Evolutionary conservation across 805 yeast genomes (phyloP).

Genomic region (Schizosaccharomyces japonicus): DNA sequence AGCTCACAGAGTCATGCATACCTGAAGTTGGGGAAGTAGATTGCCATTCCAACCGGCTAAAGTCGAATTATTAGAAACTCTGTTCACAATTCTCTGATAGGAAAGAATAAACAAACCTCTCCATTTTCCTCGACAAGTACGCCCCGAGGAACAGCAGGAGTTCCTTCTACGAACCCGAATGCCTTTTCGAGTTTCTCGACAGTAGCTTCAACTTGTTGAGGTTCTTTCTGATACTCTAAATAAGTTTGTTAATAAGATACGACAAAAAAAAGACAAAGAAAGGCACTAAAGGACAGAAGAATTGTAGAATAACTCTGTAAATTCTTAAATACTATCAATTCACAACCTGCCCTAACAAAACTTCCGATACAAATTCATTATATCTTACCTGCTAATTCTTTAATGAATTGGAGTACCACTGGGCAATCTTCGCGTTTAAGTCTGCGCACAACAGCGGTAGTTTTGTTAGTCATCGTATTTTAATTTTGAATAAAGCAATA

Average conservation of each 20-base stretch:
- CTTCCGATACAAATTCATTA: too few relatives aligned
- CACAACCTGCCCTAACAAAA: too few relatives aligned
- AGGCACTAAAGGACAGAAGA: too few relatives aligned
- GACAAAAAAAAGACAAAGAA: too few relatives aligned
- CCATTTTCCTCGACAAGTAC: neutral
- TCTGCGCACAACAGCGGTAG: too few relatives aligned
- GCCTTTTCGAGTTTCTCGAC: neutral
- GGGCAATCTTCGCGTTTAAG: neutral
- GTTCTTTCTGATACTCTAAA: neutral
- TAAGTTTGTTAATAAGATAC: too few relatives aligned
- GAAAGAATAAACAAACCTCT: neutral
- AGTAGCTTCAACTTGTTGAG: neutral
- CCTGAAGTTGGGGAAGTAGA: slow-evolving; percentile 11
- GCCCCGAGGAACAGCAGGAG: neutral
- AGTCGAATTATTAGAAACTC: neutral
- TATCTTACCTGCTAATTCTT: slow-evolving; percentile 1
- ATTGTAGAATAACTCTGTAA: too few relatives aligned
- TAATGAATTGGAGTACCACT: neutral
- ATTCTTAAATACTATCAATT: too few relatives aligned
- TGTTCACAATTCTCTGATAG: neutral
- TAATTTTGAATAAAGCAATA: too few relatives aligned
- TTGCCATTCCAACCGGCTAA: slow-evolving; percentile 16
- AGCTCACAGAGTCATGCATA: too few relatives aligned
- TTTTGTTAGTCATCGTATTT: too few relatives aligned
- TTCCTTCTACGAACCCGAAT: neutral